Conservation (phyloP, 164 flowering plant species). For the Umbellularia californica region DNA sequence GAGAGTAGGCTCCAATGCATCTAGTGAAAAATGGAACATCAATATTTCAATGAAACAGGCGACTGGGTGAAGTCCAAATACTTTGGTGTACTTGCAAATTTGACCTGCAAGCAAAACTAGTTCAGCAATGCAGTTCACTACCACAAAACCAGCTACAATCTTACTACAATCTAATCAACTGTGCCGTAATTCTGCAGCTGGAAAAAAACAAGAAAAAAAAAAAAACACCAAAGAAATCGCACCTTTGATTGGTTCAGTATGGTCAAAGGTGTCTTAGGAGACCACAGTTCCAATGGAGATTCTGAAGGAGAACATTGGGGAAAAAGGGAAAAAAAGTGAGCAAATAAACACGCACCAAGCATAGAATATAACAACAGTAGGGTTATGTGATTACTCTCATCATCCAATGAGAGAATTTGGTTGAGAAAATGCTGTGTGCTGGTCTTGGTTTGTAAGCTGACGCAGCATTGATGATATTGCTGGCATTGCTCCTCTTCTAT, state of each 20-base stretch:
- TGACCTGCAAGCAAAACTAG: neutral
- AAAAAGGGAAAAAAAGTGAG: neutral
- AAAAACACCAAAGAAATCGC: neutral
- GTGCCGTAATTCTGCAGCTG: neutral
- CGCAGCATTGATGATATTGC: conserved; percentile 58
- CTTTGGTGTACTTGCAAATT: neutral
- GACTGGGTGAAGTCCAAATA: conserved; percentile 3
- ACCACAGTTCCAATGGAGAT: conserved; percentile 1
- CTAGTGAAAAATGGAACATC: neutral
- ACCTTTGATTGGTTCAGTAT: neutral
- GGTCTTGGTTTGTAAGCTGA: conserved; percentile 14
- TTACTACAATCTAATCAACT: neutral
- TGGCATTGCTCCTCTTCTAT: conserved; percentile 49
- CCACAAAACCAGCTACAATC: neutral
- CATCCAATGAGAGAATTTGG: conserved; percentile 32
- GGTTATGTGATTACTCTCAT: conserved; percentile 8
- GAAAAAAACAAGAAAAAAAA: neutral
- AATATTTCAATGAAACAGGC: neutral
- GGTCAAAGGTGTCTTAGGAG: neutral
- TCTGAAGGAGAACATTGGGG: neutral
- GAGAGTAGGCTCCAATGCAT: neutral
- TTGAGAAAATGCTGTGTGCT: conserved; percentile 23
- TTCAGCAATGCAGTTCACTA: neutral
- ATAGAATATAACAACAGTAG: neutral
- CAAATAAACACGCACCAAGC: neutral